Evolutionary conservation across 495 filamentous ascomycete genomes (phyloP).

Genomic region (Hyaloscypha variabilis): DNA sequence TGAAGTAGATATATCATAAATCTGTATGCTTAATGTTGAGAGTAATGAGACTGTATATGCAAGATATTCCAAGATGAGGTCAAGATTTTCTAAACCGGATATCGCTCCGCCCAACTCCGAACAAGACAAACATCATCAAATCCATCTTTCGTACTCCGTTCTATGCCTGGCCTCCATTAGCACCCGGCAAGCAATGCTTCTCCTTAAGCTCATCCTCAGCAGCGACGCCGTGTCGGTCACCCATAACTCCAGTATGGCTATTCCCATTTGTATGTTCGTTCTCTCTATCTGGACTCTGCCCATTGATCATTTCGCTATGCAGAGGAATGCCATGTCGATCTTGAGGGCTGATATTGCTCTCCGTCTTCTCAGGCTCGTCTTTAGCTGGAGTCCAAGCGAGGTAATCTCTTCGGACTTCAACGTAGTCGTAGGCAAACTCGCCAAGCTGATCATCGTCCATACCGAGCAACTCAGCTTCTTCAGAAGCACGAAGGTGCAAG

Average conservation of each 20-base stretch:
- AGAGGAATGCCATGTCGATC: conserved; percentile 82
- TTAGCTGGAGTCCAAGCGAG: conserved; percentile 94
- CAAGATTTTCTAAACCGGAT: not conserved
- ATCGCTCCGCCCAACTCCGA: conserved; percentile 4
- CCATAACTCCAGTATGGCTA: conserved; percentile 24
- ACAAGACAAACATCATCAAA: not conserved
- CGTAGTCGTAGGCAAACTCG: conserved; percentile 99
- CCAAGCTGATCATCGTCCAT: conserved; percentile 99
- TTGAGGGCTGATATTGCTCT: conserved; percentile 64
- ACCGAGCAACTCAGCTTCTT: conserved; percentile 95
- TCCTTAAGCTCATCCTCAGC: conserved; percentile 38
- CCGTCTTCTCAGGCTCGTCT: conserved; percentile 60
- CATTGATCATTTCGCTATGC: conserved; percentile 73
- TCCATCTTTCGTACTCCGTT: no score
- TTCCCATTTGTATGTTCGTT: conserved; percentile 3
- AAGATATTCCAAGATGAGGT: not conserved
- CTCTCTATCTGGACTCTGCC: conserved; percentile 16
- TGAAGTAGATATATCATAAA: not conserved
- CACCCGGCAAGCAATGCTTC: conserved; percentile 18
- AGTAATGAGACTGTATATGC: not conserved
- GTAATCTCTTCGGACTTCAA: conserved; percentile 96
- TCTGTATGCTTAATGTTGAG: not conserved
- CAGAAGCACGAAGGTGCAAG: conserved; percentile 85
- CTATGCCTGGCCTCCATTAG: no score
- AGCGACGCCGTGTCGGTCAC: conserved; percentile 47